Evolutionary conservation across 352 stramenopile species (phyloP).

Genomic region (Phytophthora pseudosyringae): DNA sequence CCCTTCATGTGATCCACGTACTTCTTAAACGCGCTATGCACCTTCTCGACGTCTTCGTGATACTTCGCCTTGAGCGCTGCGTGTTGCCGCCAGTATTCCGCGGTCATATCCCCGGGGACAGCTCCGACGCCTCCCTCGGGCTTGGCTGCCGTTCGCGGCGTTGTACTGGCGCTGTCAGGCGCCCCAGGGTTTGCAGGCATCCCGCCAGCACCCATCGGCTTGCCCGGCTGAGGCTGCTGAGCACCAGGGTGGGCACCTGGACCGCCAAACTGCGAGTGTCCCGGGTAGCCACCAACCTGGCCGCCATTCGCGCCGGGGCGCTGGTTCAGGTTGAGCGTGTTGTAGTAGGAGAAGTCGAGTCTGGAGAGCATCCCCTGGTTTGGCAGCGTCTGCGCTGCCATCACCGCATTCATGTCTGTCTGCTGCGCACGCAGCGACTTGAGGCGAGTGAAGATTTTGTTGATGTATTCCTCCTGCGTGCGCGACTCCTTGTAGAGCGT

Average conservation of each 20-base stretch:
- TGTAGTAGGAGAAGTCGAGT: slow-evolving; percentile 82
- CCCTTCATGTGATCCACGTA: slow-evolving; percentile 90
- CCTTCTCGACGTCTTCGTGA: slow-evolving; percentile 84
- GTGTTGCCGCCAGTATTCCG: slow-evolving; percentile 84
- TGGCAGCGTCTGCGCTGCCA: slow-evolving; percentile 62
- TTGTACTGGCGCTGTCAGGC: slow-evolving; percentile 28
- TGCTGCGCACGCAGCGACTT: slow-evolving; percentile 79
- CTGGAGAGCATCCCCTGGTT: slow-evolving; percentile 79
- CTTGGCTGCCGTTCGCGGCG: slow-evolving; percentile 25
- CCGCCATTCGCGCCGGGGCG: slow-evolving; percentile 32
- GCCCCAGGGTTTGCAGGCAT: slow-evolving; percentile 38
- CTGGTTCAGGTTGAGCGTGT: slow-evolving; percentile 61
- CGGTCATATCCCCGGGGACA: slow-evolving; percentile 50
- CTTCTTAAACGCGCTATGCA: slow-evolving; percentile 88
- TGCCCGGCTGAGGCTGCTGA: slow-evolving; percentile 28
- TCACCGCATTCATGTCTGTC: slow-evolving; percentile 74
- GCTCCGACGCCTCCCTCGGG: slow-evolving; percentile 23
- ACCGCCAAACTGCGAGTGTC: slow-evolving; percentile 45
- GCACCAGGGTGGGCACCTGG: slow-evolving; percentile 31
- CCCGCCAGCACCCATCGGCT: slow-evolving; percentile 19
- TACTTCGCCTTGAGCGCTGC: slow-evolving; percentile 81
- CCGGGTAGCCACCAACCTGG: slow-evolving; percentile 47
- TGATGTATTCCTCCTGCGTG: slow-evolving; percentile 89
- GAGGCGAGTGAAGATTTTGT: slow-evolving; percentile 87
- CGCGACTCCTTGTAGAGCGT: slow-evolving; percentile 85